Evolutionary conservation across 768 basidiomycete genomes (phyloP).

Genomic region (Fibroporia radiculosa): DNA sequence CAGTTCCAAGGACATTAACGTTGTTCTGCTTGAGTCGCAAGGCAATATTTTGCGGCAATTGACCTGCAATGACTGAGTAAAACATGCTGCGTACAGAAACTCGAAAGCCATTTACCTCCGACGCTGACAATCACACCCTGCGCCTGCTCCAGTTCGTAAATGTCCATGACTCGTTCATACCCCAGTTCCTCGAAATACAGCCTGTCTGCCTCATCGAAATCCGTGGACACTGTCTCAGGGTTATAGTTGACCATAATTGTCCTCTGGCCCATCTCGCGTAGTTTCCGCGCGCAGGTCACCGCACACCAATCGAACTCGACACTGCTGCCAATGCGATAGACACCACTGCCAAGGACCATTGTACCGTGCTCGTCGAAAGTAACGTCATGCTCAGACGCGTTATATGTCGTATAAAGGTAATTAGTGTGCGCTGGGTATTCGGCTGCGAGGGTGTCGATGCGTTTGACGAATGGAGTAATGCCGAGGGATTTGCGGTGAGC

Average conservation of each 20-base stretch:
- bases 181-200: slow-evolving; percentile 98
- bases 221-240: slow-evolving; percentile 98
- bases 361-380: slow-evolving; percentile 94
- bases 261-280: slow-evolving; percentile 86
- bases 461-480: slow-evolving; percentile 96
- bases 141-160: slow-evolving; percentile 92
- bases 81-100: neutral
- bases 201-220: slow-evolving; percentile 99
- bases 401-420: slow-evolving; percentile 99
- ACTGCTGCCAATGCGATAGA: slow-evolving; percentile 96
- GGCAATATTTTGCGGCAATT: slow-evolving; percentile 98
- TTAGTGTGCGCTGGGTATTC: slow-evolving; percentile 99
- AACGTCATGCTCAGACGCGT: slow-evolving; percentile 92
- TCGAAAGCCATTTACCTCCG: slow-evolving; percentile 55
- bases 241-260: slow-evolving; percentile 99
- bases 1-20: slow-evolving; percentile 93
- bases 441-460: slow-evolving; percentile 97
- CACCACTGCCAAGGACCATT: slow-evolving; percentile 98
- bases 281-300: slow-evolving; percentile 92
- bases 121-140: slow-evolving; percentile 95
- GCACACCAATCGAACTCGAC: slow-evolving; percentile 99
- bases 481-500: slow-evolving; percentile 78
- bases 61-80: slow-evolving; percentile 42
- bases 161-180: slow-evolving; percentile 98
- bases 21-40: slow-evolving; percentile 86